Evolutionary conservation across 345 rosid genomes (phyloP).

Genomic region (Hypericum androsaemum): DNA sequence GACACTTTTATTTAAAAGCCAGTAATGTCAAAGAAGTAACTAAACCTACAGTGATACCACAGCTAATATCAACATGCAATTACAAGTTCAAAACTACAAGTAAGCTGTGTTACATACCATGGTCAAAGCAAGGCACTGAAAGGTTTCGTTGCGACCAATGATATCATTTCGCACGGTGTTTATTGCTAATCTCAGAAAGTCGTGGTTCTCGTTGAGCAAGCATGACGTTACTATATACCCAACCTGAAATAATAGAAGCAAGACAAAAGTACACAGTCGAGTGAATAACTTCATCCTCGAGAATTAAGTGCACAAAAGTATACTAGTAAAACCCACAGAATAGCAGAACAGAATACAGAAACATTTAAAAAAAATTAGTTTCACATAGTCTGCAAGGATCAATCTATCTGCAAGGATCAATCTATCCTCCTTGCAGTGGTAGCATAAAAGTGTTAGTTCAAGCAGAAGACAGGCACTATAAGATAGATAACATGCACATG

Average conservation of each 20-base stretch:
- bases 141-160: conserved; percentile 96
- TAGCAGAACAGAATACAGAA: no score
- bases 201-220: conserved; percentile 95
- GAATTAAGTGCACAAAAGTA: conserved; percentile 6
- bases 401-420: no score
- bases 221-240: conserved; percentile 90
- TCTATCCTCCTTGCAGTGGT: no score
- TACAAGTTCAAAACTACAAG: background rate
- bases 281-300: background rate
- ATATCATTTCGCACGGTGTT: conserved; percentile 94
- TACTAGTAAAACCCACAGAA: background rate
- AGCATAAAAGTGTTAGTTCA: no score
- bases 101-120: conserved; percentile 50
- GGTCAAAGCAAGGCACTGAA: conserved; percentile 97
- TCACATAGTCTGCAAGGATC: no score
- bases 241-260: conserved; percentile 54
- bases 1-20: no score
- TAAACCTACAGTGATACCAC: no score
- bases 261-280: conserved; percentile 6
- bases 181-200: conserved; percentile 90
- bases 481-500: no score
- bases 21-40: no score
- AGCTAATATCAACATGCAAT: background rate
- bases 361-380: no score
- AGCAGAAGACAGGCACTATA: no score